A percentile compares a stretch with the other conserved stretches of the same genome.
These are phyloP conservation scores for Bullera alba DNA, from an alignment of 768 basidiomycete genomes.

Conservation along the genomic window DNA sequence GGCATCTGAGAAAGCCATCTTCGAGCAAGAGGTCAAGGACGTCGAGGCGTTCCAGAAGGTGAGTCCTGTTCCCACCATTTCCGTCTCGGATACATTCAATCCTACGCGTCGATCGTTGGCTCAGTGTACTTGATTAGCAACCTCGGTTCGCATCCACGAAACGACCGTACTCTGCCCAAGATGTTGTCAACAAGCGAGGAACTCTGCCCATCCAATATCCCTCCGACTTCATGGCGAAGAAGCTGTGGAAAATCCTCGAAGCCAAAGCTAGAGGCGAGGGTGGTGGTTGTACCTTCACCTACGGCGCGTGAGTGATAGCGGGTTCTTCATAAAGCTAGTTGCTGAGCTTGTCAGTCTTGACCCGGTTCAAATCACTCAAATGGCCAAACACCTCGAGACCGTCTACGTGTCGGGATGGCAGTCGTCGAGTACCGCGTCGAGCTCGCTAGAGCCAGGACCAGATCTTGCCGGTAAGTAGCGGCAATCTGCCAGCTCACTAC, in stretches of 20 bases:
- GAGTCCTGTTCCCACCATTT: slow-evolving; percentile 14
- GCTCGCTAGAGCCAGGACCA: slow-evolving; percentile 92
- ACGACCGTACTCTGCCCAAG: slow-evolving; percentile 84
- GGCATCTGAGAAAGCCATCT: slow-evolving; percentile 52
- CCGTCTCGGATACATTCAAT: background rate
- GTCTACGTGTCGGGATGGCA: slow-evolving; percentile 90
- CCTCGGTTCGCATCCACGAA: slow-evolving; percentile 79
- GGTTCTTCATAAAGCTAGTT: background rate
- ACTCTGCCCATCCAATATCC: slow-evolving; percentile 79
- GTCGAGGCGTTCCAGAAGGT: slow-evolving; percentile 95
- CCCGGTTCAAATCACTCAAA: slow-evolving; percentile 95
- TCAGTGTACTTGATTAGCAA: slow-evolving; percentile 51
- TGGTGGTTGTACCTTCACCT: slow-evolving; percentile 67
- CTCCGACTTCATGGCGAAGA: slow-evolving; percentile 75
- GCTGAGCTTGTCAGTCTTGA: slow-evolving; percentile 62
- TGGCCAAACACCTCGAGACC: slow-evolving; percentile 94
- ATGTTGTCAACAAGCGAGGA: slow-evolving; percentile 91
- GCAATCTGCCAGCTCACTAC: no score
- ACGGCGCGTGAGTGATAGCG: slow-evolving; percentile 79
- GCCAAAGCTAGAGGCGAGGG: slow-evolving; percentile 57
- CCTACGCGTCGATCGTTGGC: slow-evolving; percentile 2
- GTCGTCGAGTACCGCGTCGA: slow-evolving; percentile 85
- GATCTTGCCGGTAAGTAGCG: slow-evolving; percentile 77
- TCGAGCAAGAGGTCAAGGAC: slow-evolving; percentile 71
- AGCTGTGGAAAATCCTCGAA: slow-evolving; percentile 68